A percentile compares a stretch with the other conserved stretches of the same genome.
phyloP scores from a whole-genome alignment of 208 protist genomes.

The Vickermania spadyakhi region DNA sequence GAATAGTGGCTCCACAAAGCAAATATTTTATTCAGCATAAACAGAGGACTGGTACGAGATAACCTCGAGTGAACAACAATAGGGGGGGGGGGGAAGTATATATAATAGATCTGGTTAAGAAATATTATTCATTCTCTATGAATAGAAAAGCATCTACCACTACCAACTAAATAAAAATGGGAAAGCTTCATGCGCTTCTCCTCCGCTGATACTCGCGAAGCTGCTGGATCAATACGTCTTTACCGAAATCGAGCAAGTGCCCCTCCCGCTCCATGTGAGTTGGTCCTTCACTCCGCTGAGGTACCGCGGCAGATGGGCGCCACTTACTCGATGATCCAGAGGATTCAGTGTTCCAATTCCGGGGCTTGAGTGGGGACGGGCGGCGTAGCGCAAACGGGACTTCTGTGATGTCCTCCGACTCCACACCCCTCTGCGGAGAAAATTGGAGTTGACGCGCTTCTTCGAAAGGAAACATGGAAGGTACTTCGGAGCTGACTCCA shows the following conservation, averaged over 20 bases:
- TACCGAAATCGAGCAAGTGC: slow-evolving; percentile 34
- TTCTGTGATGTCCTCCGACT: not conserved
- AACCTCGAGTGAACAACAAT: no score
- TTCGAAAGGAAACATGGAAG: no score
- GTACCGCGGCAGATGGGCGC: not conserved
- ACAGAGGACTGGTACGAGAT: no score
- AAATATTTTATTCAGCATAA: no score
- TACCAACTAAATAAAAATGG: not conserved
- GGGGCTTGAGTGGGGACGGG: not conserved
- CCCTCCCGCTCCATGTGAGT: not conserved
- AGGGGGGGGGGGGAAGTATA: no score
- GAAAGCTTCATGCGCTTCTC: not conserved
- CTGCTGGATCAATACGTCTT: slow-evolving; percentile 59
- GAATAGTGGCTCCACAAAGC: no score
- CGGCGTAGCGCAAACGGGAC: not conserved
- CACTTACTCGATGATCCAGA: not conserved
- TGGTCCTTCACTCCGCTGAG: not conserved
- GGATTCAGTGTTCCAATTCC: not conserved
- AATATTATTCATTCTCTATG: no score
- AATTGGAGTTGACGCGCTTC: no score
- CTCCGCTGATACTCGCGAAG: slow-evolving; percentile 21
- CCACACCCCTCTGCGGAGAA: not conserved
- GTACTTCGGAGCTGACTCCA: no score
- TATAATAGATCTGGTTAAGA: no score
- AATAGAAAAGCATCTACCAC: no score